Evolutionary conservation across 1,139 yeast species (phyloP).

Genomic region (Geotrichum candidum): DNA sequence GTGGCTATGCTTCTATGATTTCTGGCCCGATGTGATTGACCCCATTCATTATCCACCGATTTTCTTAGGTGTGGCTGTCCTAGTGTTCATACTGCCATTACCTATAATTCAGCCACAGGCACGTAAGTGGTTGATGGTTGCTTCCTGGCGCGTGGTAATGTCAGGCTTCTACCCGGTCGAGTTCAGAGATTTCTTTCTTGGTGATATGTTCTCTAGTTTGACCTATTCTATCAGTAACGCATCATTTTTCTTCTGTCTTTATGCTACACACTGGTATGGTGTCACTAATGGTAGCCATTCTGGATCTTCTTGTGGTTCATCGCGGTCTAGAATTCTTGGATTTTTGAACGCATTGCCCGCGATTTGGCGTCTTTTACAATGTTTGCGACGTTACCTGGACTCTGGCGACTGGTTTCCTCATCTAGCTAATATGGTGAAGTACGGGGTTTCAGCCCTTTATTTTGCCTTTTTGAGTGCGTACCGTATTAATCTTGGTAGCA

Average conservation of each 20-base stretch:
- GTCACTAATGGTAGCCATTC: slow-evolving; percentile 38
- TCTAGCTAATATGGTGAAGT: slow-evolving; percentile 82
- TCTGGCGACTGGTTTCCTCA: slow-evolving; percentile 97
- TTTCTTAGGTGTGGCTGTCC: slow-evolving; percentile 49
- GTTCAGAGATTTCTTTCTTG: slow-evolving; percentile 86
- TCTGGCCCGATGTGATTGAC: slow-evolving; percentile 55
- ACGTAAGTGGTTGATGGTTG: slow-evolving; percentile 67
- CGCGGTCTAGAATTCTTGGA: slow-evolving; percentile 69
- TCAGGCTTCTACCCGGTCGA: slow-evolving; percentile 94
- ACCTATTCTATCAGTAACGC: slow-evolving; percentile 83
- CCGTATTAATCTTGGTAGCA: slow-evolving; percentile 50
- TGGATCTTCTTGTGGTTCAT: slow-evolving; percentile 65
- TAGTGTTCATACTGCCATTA: slow-evolving; percentile 57
- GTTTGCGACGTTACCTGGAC: slow-evolving; percentile 84
- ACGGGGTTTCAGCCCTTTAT: slow-evolving; percentile 58
- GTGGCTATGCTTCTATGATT: slow-evolving; percentile 71
- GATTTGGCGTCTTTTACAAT: slow-evolving; percentile 85
- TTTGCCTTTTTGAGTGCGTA: slow-evolving; percentile 74
- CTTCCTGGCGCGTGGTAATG: slow-evolving; percentile 63
- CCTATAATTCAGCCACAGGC: slow-evolving; percentile 48
- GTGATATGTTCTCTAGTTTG: slow-evolving; percentile 82
- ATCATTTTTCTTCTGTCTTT: slow-evolving; percentile 79
- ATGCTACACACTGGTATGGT: slow-evolving; percentile 57
- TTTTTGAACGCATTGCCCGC: slow-evolving; percentile 80
- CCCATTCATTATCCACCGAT: slow-evolving; percentile 81